Evolutionary conservation across 2,329 filamentous ascomycete species (phyloP).

Genomic region (Dactylellina parvicollis): DNA sequence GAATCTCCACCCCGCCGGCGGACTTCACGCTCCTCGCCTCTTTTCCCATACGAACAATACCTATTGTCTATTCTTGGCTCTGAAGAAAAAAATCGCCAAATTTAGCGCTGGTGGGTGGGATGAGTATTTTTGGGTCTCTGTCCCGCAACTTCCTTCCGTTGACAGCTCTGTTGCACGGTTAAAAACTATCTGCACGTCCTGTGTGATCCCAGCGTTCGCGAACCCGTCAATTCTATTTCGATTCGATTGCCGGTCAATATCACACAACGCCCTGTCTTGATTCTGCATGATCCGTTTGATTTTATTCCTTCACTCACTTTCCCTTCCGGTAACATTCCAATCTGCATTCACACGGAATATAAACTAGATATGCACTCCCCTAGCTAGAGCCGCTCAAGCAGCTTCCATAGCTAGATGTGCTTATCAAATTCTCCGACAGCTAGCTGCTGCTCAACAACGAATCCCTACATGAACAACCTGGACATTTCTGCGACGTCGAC

Average conservation of each 20-base stretch:
- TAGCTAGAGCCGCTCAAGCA: too few relatives aligned
- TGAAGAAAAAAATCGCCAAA: constrained; percentile 7
- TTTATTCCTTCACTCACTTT: too few relatives aligned
- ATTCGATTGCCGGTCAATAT: not conserved
- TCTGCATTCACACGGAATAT: too few relatives aligned
- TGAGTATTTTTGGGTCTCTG: constrained; percentile 19
- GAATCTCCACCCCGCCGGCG: constrained; percentile 1
- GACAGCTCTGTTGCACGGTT: constrained; percentile 16
- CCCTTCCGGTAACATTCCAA: too few relatives aligned
- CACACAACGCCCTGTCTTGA: not conserved
- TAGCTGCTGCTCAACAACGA: too few relatives aligned
- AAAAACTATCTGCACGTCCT: not conserved
- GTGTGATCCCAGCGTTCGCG: constrained; percentile 3
- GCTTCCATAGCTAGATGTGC: too few relatives aligned
- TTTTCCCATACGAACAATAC: constrained; percentile 36
- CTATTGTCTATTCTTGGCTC: constrained; percentile 35
- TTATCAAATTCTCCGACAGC: too few relatives aligned
- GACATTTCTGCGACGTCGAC: too few relatives aligned
- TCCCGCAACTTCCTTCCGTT: not conserved
- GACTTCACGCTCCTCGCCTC: not conserved
- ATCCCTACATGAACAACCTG: too few relatives aligned
- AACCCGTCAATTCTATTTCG: not conserved
- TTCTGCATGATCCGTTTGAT: too few relatives aligned
- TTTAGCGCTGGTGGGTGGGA: constrained; percentile 11
- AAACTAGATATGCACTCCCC: too few relatives aligned